Evolutionary conservation across 2,329 filamentous ascomycete genomes (phyloP).

Genomic region (Ophiostoma perfectum): DNA sequence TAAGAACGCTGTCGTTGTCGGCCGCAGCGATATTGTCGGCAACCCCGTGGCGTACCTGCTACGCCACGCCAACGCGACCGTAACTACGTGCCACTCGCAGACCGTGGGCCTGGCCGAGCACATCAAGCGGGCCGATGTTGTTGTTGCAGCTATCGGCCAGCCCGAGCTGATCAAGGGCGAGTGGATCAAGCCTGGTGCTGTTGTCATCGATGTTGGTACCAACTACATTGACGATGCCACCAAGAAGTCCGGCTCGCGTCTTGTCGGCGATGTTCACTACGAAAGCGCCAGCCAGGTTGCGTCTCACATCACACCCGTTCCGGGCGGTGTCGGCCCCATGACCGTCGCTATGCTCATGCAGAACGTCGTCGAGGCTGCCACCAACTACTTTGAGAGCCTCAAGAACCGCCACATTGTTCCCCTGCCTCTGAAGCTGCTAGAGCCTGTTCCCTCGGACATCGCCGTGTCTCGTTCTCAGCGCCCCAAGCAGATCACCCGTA

Average conservation of each 20-base stretch:
- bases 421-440: constrained; percentile 71
- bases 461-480: constrained; percentile 81
- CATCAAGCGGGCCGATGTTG: constrained; percentile 78
- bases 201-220: constrained; percentile 96
- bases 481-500: constrained; percentile 82
- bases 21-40: constrained; percentile 93
- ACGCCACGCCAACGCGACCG: constrained; percentile 92
- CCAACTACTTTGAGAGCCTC: constrained; percentile 73
- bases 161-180: constrained; percentile 86
- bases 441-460: constrained; percentile 92
- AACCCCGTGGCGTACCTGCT: constrained; percentile 94
- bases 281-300: constrained; percentile 79
- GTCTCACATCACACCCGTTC: constrained; percentile 90
- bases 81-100: constrained; percentile 91
- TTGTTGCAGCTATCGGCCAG: constrained; percentile 87
- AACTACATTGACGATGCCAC: constrained; percentile 87
- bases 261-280: constrained; percentile 94
- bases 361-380: constrained; percentile 86
- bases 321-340: constrained; percentile 96
- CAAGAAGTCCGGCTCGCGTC: constrained; percentile 85
- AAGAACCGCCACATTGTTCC: constrained; percentile 74
- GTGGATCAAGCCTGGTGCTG: constrained; percentile 89
- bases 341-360: constrained; percentile 97
- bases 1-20: constrained; percentile 91
- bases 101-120: constrained; percentile 68